phyloP scores from a whole-genome alignment of 495 filamentous ascomycete species.

The Annulohypoxylon maeteangense region DNA sequence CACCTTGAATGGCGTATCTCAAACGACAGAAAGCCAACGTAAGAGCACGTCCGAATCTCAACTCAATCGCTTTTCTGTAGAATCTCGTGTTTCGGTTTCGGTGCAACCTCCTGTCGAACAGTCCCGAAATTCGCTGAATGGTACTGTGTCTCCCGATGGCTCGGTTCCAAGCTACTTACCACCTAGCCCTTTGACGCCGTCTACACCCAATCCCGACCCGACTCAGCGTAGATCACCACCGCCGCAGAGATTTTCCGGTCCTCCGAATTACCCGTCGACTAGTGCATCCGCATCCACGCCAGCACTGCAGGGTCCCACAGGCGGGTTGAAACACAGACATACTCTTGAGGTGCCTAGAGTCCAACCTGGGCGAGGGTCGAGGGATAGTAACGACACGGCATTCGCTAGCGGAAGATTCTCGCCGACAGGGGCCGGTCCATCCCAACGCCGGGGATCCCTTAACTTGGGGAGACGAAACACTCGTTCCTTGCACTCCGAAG shows the following conservation, averaged over 20 bases:
- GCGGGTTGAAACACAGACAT: constrained; percentile 80
- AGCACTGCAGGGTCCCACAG: constrained; percentile 53
- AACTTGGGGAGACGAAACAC: constrained; percentile 82
- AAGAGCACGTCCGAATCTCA: constrained; percentile 41
- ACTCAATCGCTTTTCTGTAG: constrained; percentile 43
- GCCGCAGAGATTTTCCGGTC: constrained; percentile 79
- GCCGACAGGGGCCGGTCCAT: constrained; percentile 65
- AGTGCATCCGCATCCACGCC: constrained; percentile 52
- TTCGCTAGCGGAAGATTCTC: constrained; percentile 84
- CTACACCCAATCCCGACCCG: constrained; percentile 56
- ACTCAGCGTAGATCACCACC: constrained; percentile 49
- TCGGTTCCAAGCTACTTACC: constrained; percentile 20
- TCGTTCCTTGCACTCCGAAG: constrained; percentile 84
- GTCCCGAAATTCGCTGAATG: constrained; percentile 46
- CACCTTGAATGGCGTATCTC: constrained; percentile 19
- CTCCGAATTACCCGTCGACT: constrained; percentile 66
- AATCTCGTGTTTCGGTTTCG: constrained; percentile 46
- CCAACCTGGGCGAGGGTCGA: constrained; percentile 58
- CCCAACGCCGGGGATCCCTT: constrained; percentile 80
- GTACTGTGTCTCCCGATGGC: constrained; percentile 34
- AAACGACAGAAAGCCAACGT: constrained; percentile 34
- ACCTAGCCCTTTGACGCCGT: constrained; percentile 52
- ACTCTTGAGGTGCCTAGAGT: constrained; percentile 86
- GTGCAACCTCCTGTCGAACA: constrained; percentile 47
- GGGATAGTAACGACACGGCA: constrained; percentile 70